Base-by-base conservation (phyloP, 1,284 basidiomycete genomes). In the Microbotryum scabiosae region DNA sequence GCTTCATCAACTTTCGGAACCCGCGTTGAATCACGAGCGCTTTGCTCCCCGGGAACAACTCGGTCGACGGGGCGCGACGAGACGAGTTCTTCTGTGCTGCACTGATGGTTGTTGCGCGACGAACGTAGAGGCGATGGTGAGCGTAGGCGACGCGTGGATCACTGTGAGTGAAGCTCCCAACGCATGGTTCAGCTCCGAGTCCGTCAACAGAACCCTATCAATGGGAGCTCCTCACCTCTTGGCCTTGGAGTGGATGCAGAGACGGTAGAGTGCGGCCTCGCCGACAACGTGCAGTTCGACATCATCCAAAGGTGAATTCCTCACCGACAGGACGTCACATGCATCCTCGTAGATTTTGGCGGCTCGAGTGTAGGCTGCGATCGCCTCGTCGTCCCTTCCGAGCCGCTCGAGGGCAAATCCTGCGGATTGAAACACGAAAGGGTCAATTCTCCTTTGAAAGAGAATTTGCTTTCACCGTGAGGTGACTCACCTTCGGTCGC, bases 401-500 rank as follows among this genome's bases (percentile, higher is more conserved):
- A 57, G 32, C 12, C n/a, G 23, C 26, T 62, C 58, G 47, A 57
- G 49, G 10, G 54, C 32, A 46, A 59, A 55, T 8, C 59, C 66
- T 65, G 56, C n/a, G n/a, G n/a, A n/a, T n/a, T n/a, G n/a, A n/a
- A n/a, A n/a, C n/a, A n/a, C n/a, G n/a, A n/a, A n/a, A n/a, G n/a
- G n/a, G n/a, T n/a, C n/a, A n/a, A n/a, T n/a, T n/a, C n/a, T n/a
- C n/a, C n/a, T n/a, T n/a, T n/a, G n/a, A n/a, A n/a, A n/a, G n/a
- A n/a, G n/a, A n/a, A n/a, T n/a, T n/a, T n/a, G n/a, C n/a, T n/a
- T n/a, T n/a, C n/a, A n/a, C n/a, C n/a, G n/a, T n/a, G n/a, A n/a
- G n/a, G n/a, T n/a, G n/a, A n/a, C n/a, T n/a, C n/a, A 68, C 66
- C 66, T 28, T 60, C 52, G 8, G 62, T 47, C 0, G 53, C 51